phyloP scores from a whole-genome alignment of 2,329 filamentous ascomycete species.

The Aspergillus cejpii region DNA sequence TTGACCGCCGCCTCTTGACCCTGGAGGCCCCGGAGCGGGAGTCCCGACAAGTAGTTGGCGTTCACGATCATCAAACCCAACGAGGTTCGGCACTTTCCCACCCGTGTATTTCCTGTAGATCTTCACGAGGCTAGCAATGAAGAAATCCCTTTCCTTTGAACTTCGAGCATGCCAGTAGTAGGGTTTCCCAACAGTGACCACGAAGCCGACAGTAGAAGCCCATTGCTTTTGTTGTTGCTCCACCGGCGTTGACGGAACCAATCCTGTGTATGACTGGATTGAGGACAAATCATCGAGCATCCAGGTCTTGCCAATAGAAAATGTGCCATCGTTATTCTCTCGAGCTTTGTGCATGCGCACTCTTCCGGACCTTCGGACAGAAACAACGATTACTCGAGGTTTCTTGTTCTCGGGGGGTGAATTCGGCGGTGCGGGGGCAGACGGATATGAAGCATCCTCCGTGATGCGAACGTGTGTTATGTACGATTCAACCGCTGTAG shows the following conservation, averaged over 20 bases:
- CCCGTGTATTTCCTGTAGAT: slow-evolving; percentile 96
- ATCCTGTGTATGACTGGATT: slow-evolving; percentile 73
- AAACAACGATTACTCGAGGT: slow-evolving; percentile 81
- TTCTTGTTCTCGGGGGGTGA: slow-evolving; percentile 73
- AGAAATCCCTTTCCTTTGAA: slow-evolving; percentile 96
- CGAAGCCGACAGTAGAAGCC: slow-evolving; percentile 77
- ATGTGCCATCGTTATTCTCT: slow-evolving; percentile 87
- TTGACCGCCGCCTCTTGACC: slow-evolving; percentile 21
- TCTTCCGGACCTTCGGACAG: slow-evolving; percentile 83
- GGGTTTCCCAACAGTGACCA: slow-evolving; percentile 81
- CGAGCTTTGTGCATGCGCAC: slow-evolving; percentile 96
- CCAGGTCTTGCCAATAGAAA: slow-evolving; percentile 98
- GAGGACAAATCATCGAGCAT: slow-evolving; percentile 80
- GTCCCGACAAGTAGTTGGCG: slow-evolving; percentile 64
- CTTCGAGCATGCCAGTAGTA: slow-evolving; percentile 97
- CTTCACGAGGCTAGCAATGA: slow-evolving; percentile 91
- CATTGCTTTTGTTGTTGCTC: slow-evolving; percentile 61
- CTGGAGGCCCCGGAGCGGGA: slow-evolving; percentile 20
- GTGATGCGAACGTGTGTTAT: slow-evolving; percentile 92
- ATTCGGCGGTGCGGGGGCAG: slow-evolving; percentile 73
- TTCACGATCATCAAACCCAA: slow-evolving; percentile 76
- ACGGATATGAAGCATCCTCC: slow-evolving; percentile 78
- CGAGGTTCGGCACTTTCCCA: slow-evolving; percentile 68
- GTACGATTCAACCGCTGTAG: slow-evolving; percentile 76
- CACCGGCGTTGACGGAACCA: slow-evolving; percentile 52